Percentiles rank a stretch among this genome's conserved stretches.
These are phyloP conservation scores for Rhododendron ferrugineum DNA, from an alignment of 148 eudicot genomes.

Conservation along the genomic window DNA sequence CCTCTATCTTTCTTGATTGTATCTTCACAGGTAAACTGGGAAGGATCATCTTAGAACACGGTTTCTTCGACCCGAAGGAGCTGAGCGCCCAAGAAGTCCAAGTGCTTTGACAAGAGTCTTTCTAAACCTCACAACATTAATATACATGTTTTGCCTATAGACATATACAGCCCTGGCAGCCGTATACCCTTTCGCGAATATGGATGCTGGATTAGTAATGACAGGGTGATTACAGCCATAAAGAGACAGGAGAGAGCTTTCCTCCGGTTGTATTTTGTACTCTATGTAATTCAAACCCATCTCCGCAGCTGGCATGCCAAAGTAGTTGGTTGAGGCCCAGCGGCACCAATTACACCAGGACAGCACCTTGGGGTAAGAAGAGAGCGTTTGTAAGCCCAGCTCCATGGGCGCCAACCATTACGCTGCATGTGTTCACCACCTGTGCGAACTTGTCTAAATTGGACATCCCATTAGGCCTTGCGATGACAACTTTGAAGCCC, in stretches of 20 bases:
- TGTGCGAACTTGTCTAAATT: slow-evolving; percentile 9
- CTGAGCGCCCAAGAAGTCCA: slow-evolving; percentile 19
- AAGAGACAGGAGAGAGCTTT: slow-evolving; percentile 40
- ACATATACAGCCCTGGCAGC: slow-evolving; percentile 42
- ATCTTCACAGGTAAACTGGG: too few species aligned
- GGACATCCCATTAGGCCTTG: too few species aligned
- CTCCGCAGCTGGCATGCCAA: slow-evolving; percentile 27
- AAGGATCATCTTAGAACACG: neutral
- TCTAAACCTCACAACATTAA: slow-evolving; percentile 37
- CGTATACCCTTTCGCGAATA: slow-evolving; percentile 7
- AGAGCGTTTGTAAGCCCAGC: slow-evolving; percentile 49
- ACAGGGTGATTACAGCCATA: slow-evolving; percentile 41
- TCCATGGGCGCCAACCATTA: slow-evolving; percentile 52
- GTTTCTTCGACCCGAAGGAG: too few species aligned
- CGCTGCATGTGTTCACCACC: slow-evolving; percentile 38
- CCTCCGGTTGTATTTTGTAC: slow-evolving; percentile 39
- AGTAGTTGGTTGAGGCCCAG: slow-evolving; percentile 36
- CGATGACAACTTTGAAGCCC: too few species aligned
- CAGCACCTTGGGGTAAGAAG: slow-evolving; percentile 47
- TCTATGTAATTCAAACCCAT: slow-evolving; percentile 51
- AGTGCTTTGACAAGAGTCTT: slow-evolving; percentile 42
- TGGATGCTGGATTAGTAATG: slow-evolving; percentile 27
- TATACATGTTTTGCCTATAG: slow-evolving; percentile 43
- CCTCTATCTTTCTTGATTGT: too few species aligned
- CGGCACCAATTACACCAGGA: slow-evolving; percentile 45